Evolutionary conservation across 495 filamentous ascomycete genomes (phyloP), one percentile per base, ranked within the genome.

Genomic region (Neurospora tetrasperma): DNA sequence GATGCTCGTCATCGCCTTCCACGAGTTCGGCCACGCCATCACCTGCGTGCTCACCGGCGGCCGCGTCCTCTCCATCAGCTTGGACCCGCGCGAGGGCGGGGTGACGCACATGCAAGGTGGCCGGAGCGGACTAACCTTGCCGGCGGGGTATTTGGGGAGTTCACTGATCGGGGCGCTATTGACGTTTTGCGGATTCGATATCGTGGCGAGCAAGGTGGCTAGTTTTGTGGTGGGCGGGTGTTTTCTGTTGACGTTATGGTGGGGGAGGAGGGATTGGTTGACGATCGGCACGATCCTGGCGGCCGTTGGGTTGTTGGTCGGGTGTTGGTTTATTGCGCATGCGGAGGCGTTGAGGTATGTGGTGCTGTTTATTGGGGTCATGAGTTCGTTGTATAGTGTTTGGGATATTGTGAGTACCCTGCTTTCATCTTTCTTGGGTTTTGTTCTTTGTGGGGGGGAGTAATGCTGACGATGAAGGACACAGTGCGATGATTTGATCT

Each of bases 1-100:
- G 83, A 94, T 94, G 92, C 87, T 94, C 42, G 91, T 93, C 12
- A 94, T 94, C 70, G 91, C 92, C 41, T 94, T 93, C 82, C 91
- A 94, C 84, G 92, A 94, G 79, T 94, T 93, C 80, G 87, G 89
- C 41, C 92, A 94, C 82, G 92, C 92, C 62, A 89, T 91, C 74
- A 89, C 89, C 6, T 89, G 91, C 48, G 86, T 88, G 74, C 88
- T 90, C 68, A 94, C 92, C 0, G 91, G 92, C 59, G 92, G 91
- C 7, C 83, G 82, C 66, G 91, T 94, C 46, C 87, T 92, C 72
- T 90, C 88, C n/a, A 94, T 83, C 71, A 71, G 70, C 1, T 78
- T 85, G 42, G 90, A 92, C 79, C 90, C 89, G 3, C 84, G 88
- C 71, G 89, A 92, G 79, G 90, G 91, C 72, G 90, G 91, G 40